Conservation (phyloP, 306 rosid species). For the Cucurbita argyrosperma region DNA sequence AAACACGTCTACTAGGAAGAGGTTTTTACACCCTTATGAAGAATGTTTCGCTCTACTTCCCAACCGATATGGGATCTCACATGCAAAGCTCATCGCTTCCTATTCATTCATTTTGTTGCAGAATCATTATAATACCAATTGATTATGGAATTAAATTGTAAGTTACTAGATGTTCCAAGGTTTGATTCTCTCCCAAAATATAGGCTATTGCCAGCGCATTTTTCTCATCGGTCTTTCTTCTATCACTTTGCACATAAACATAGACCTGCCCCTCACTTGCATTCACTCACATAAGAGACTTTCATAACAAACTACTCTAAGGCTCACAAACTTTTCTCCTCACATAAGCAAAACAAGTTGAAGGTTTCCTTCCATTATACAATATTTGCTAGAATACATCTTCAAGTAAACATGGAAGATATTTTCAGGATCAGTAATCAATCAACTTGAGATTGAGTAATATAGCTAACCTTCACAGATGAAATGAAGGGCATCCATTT, state of each 20-base stretch:
- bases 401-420: not conserved
- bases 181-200: not conserved
- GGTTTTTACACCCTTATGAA: too few relatives aligned
- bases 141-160: not conserved
- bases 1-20: too few relatives aligned
- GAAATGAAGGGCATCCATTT: constrained; percentile 96
- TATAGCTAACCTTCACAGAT: constrained; percentile 44
- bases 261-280: not conserved
- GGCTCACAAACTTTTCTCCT: not conserved
- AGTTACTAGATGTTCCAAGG: not conserved
- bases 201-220: not conserved
- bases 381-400: not conserved
- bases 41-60: too few relatives aligned
- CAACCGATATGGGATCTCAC: too few relatives aligned
- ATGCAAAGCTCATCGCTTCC: not conserved
- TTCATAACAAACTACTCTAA: not conserved
- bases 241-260: not conserved
- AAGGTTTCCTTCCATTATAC: not conserved
- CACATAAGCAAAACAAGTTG: not conserved
- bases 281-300: not conserved
- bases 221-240: not conserved
- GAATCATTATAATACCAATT: not conserved
- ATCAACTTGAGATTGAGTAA: not conserved
- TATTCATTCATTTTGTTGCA: not conserved
- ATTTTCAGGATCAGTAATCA: not conserved